Percentiles rank a stretch among this genome's conserved stretches.
Conservation (phyloP, 2,329 filamentous ascomycete genomes). For the Diaporthe capsici region DNA sequence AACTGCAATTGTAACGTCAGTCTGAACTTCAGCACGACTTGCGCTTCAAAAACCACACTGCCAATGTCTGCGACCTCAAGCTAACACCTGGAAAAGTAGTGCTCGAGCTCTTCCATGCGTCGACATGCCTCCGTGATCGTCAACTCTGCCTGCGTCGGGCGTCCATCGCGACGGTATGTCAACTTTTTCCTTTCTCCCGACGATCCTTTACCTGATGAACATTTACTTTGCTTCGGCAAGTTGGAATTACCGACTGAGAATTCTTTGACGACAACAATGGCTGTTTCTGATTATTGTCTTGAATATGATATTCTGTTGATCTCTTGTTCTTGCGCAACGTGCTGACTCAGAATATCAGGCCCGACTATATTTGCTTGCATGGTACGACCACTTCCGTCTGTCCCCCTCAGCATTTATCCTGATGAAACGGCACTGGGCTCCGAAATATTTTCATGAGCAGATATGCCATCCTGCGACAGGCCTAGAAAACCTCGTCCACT, state of each 20-base stretch:
- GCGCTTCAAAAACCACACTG: conserved; percentile 38
- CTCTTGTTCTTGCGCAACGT: conserved; percentile 36
- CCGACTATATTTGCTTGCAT: conserved; percentile 39
- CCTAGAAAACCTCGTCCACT: conserved; percentile 99
- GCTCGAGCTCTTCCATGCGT: conserved; percentile 20
- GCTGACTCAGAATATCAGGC: conserved; percentile 43
- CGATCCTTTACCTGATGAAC: conserved; percentile 71
- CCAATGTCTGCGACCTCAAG: conserved; percentile 20
- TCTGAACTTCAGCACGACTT: conserved; percentile 72
- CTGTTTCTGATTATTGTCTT: conserved; percentile 78
- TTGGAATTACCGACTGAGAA: conserved; percentile 98
- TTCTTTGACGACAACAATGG: conserved; percentile 86
- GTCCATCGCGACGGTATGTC: conserved; percentile 45
- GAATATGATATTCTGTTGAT: conserved; percentile 43
- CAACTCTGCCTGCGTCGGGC: conserved; percentile 17
- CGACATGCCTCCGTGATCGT: neutral
- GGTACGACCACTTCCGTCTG: conserved; percentile 35
- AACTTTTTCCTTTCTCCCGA: neutral
- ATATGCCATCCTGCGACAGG: conserved; percentile 95
- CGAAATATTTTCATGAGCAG: conserved; percentile 81
- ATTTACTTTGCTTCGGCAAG: conserved; percentile 77
- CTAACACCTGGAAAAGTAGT: conserved; percentile 39
- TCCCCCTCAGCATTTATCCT: conserved; percentile 57
- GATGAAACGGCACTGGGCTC: conserved; percentile 99
- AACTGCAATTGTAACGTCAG: conserved; percentile 93